Conservation (phyloP, 2,329 filamentous ascomycete genomes). For the Arthrobotrys megalospora region DNA sequence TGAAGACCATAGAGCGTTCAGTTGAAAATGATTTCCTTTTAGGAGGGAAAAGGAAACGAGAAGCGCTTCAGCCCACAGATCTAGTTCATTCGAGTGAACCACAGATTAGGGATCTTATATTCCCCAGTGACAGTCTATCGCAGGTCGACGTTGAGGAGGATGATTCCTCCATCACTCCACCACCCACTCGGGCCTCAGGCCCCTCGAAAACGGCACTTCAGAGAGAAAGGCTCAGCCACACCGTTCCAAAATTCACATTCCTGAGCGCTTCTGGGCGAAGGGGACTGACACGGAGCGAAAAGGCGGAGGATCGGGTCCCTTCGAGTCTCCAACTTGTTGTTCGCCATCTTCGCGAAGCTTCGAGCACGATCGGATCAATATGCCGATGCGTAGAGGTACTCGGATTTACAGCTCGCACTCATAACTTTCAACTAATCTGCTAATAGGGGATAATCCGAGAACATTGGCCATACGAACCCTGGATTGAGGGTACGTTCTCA, state of each 20-base stretch:
- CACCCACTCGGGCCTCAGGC: too few species aligned
- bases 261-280: neutral
- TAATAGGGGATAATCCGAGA: neutral
- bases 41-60: too few species aligned
- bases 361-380: neutral
- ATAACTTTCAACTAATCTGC: neutral
- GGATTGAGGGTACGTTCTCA: neutral
- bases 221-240: neutral
- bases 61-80: too few species aligned
- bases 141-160: too few species aligned
- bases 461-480: conserved; percentile 6
- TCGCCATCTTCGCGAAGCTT: neutral
- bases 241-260: neutral
- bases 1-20: too few species aligned
- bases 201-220: too few species aligned
- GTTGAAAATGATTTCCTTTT: too few species aligned
- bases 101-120: too few species aligned
- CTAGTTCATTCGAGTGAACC: too few species aligned
- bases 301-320: neutral
- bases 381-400: neutral
- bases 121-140: too few species aligned
- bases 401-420: too few species aligned
- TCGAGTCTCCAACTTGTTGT: neutral
- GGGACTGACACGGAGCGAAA: neutral
- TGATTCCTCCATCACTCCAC: too few species aligned